A percentile compares a stretch with the other conserved stretches of the same genome.
Evolutionary conservation across 2,329 filamentous ascomycete species (phyloP).

Genomic region (Fusarium austroafricanum): DNA sequence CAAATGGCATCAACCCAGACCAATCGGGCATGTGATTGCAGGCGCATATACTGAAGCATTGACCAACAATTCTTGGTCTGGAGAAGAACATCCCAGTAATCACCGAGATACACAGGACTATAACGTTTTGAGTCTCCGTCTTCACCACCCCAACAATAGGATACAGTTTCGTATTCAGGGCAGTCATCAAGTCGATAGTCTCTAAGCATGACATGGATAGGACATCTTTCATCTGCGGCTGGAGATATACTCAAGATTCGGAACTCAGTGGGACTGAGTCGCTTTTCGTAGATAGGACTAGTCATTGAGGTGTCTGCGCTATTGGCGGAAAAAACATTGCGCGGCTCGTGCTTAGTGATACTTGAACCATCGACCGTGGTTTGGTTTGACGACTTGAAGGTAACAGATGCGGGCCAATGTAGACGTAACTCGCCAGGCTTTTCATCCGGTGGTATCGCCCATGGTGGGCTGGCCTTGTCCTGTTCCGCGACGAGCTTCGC

Average conservation of each 20-base stretch:
- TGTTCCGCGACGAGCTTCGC: no score
- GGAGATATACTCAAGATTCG: background rate
- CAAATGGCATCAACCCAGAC: background rate
- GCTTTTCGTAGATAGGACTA: no score
- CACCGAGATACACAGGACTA: background rate
- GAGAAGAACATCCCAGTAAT: background rate
- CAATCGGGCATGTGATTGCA: background rate
- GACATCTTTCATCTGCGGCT: no score
- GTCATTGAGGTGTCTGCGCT: no score
- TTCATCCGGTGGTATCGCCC: background rate
- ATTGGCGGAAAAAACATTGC: no score
- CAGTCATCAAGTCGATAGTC: background rate
- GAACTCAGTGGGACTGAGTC: background rate
- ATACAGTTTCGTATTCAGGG: background rate
- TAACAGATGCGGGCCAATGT: background rate
- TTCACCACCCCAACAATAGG: background rate
- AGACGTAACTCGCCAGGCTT: background rate
- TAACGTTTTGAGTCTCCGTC: background rate
- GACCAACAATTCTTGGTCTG: background rate
- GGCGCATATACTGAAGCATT: background rate
- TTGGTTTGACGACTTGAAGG: no score
- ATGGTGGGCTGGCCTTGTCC: no score
- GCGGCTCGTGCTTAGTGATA: no score
- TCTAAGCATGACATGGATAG: no score
- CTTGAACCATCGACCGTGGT: no score